Base-by-base conservation (phyloP, 768 basidiomycete species). In the Russula ochroleuca region DNA sequence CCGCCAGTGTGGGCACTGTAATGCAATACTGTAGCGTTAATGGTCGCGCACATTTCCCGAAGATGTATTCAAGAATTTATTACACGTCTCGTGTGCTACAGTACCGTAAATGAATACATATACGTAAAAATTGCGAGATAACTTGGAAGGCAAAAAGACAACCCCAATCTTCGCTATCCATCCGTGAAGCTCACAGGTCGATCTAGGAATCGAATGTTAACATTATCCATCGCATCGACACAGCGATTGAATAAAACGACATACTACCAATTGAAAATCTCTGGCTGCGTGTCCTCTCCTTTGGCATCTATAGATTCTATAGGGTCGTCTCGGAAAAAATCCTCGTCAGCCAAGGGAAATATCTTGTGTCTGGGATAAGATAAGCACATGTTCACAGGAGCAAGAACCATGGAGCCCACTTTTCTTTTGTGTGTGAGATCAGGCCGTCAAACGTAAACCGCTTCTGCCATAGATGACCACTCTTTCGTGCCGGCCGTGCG, bases 361-460 rank as follows among this genome's bases (percentile, higher is more conserved):
- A 71, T 70, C 23, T 35, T 72, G 73, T 87, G 86, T 68, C 87
- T 87, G 60, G 59, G 38, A 67, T 25, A 35, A 52, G 7, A 28
- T 23, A 41, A 19, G 19, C 14, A 45, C 25, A 53, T 5, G 48
- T 45, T n/a, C 48, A 48, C 37, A 23, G 40, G 38, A 63, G 28
- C 35, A 23, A 45, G 37, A 13, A 14, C 48, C 11, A 47, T 35
- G 41, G 25, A 10, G 71, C 83, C 67, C 65, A 88, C 87, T 82
- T 86, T 66, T 74, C 78, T 69, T 85, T 85, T 62, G 82, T 68
- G 66, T 90, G 88, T 25, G 85, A 87, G 45, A 81, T 75, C 57
- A 89, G 67, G 3, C 82, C 87, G 64, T 87, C 73, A 67, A 86
- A 85, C 3, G 67, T 71, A 71, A 83, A 80, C 59, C 73, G 63